These are phyloP conservation scores for Cladobotryum mycophilum DNA, from an alignment of 2,329 filamentous ascomycete species.

Conservation along the genomic window DNA sequence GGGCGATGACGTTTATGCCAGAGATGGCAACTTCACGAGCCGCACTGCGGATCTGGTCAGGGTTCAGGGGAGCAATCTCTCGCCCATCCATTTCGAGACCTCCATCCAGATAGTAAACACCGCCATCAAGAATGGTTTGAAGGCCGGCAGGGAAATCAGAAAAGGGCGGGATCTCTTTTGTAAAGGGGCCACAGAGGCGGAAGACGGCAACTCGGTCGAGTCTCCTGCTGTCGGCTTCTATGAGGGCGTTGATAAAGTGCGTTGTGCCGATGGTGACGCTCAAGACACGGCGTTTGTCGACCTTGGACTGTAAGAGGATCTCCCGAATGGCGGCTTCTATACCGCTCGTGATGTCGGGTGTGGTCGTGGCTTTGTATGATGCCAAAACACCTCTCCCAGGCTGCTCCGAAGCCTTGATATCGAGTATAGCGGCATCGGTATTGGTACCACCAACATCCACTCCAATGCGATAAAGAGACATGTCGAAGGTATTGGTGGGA, in stretches of 20 bases:
- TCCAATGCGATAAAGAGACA: constrained; percentile 38
- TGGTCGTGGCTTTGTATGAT: constrained; percentile 44
- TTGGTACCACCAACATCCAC: constrained; percentile 37
- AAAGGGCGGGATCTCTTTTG: constrained; percentile 38
- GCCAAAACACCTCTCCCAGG: constrained; percentile 37
- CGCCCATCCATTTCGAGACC: constrained; percentile 43
- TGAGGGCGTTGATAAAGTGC: constrained; percentile 44
- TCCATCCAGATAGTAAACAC: constrained; percentile 36
- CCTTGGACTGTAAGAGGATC: constrained; percentile 32
- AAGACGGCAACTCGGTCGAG: constrained; percentile 41
- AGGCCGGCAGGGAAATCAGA: constrained; percentile 39
- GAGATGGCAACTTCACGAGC: constrained; percentile 28
- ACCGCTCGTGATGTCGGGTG: constrained; percentile 43
- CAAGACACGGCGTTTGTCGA: constrained; percentile 33
- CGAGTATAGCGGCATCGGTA: constrained; percentile 40
- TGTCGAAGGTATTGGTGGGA: constrained; percentile 11
- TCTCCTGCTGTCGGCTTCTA: constrained; percentile 37
- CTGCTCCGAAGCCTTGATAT: constrained; percentile 29
- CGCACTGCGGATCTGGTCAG: constrained; percentile 29
- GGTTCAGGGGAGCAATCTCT: constrained; percentile 34
- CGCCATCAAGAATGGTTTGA: constrained; percentile 35
- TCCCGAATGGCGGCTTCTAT: constrained; percentile 40
- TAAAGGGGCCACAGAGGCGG: constrained; percentile 40
- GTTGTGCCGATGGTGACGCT: constrained; percentile 46
- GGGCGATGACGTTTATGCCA: constrained; percentile 32